Evolutionary conservation across 331 rosid genomes (phyloP).

Genomic region (Prunus yedoensis): DNA sequence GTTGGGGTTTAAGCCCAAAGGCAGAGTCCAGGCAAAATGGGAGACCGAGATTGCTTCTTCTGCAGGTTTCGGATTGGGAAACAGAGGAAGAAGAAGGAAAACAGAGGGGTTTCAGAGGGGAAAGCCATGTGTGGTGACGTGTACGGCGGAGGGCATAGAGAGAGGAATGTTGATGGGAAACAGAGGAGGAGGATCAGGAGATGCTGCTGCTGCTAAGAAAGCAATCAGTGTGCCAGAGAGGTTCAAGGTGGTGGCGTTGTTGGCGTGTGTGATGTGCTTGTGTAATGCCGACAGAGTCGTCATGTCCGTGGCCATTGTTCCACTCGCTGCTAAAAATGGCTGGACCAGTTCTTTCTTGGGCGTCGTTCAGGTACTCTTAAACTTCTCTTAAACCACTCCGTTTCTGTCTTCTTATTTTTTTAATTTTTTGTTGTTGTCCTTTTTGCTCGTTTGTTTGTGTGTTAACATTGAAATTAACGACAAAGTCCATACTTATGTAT

Average conservation of each 20-base stretch:
- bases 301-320: slow-evolving; percentile 94
- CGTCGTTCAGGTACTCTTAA: slow-evolving; percentile 67
- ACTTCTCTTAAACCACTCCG: neutral
- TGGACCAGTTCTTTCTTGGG: slow-evolving; percentile 89
- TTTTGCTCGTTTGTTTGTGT: no score
- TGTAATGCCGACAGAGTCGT: slow-evolving; percentile 93
- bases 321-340: slow-evolving; percentile 72
- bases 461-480: no score
- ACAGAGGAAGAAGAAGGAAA: slow-evolving; percentile 37
- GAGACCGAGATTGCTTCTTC: slow-evolving; percentile 12
- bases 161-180: slow-evolving; percentile 33
- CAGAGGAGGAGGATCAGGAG: slow-evolving; percentile 19
- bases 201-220: slow-evolving; percentile 17
- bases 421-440: neutral
- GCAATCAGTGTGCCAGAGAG: slow-evolving; percentile 64
- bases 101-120: slow-evolving; percentile 32
- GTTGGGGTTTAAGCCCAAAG: slow-evolving; percentile 35
- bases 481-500: neutral
- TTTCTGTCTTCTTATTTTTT: neutral
- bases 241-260: slow-evolving; percentile 66
- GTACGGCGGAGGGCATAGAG: slow-evolving; percentile 46
- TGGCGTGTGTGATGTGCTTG: slow-evolving; percentile 84
- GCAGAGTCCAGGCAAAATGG: slow-evolving; percentile 25
- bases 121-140: slow-evolving; percentile 13
- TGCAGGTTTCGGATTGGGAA: slow-evolving; percentile 8